Evolutionary conservation across 202 grass and related monocot species (phyloP).

Genomic region (Bolboschoenoplectus hybrid): DNA sequence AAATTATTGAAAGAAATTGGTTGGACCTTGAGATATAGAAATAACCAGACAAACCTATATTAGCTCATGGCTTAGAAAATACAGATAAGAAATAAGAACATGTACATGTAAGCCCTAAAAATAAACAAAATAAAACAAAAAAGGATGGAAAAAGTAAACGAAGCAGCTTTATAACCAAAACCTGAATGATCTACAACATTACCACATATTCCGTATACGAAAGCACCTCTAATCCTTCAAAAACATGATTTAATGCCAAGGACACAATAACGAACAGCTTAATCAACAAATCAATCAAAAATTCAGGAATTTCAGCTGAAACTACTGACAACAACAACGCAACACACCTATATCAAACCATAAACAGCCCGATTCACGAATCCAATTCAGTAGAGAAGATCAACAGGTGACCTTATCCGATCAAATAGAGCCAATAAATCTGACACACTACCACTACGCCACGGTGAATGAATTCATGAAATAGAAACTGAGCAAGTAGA

Average conservation of each 20-base stretch:
- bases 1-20: not conserved
- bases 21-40: not conserved
- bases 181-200: constrained; percentile 1
- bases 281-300: not conserved
- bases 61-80: not conserved
- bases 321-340: not conserved
- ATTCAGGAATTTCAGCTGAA: not conserved
- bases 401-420: not conserved
- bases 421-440: not conserved
- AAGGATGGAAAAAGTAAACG: not conserved
- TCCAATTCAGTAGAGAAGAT: not conserved
- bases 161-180: not conserved
- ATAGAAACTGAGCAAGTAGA: not conserved
- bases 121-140: not conserved
- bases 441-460: not conserved
- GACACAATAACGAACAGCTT: not conserved
- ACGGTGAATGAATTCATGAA: not conserved
- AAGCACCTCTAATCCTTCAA: not conserved
- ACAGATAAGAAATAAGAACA: not conserved
- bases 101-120: not conserved
- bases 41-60: not conserved
- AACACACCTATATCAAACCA: not conserved
- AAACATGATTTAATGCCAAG: not conserved
- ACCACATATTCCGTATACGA: not conserved
- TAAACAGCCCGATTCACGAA: not conserved